Percentiles rank a stretch among this genome's conserved stretches.
phyloP scores from a whole-genome alignment of 345 rosid species.

The Hypericum perforatum region DNA sequence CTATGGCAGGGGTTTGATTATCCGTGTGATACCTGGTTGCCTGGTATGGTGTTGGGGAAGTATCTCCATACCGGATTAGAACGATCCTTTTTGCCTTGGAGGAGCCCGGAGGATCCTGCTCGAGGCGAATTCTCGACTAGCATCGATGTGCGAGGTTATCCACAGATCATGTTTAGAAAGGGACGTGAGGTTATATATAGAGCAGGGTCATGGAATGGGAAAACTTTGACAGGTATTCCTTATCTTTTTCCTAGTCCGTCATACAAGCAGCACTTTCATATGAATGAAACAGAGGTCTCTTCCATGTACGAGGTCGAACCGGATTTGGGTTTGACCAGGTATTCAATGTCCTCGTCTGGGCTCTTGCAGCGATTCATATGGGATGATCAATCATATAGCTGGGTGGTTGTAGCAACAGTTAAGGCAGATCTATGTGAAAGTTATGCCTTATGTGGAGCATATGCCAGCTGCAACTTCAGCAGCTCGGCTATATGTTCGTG shows the following conservation, averaged over 20 bases:
- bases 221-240: neutral
- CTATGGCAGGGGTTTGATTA: no score
- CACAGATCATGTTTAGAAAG: neutral
- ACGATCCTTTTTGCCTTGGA: neutral
- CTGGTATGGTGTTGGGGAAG: neutral
- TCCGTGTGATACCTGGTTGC: neutral
- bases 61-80: neutral
- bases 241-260: neutral
- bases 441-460: constrained; percentile 1
- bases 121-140: neutral
- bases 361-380: neutral
- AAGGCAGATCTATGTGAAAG: neutral
- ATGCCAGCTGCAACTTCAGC: neutral
- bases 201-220: constrained; percentile 1
- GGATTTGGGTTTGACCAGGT: neutral
- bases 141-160: neutral
- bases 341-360: neutral
- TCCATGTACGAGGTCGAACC: neutral
- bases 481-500: neutral
- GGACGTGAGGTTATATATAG: neutral
- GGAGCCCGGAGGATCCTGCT: constrained; percentile 1
- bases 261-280: neutral
- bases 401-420: neutral
- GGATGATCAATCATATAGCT: neutral
- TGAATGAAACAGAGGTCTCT: neutral